Evolutionary conservation across 129 eudicot species (phyloP).

Genomic region (Smallanthus sonchifolius): DNA sequence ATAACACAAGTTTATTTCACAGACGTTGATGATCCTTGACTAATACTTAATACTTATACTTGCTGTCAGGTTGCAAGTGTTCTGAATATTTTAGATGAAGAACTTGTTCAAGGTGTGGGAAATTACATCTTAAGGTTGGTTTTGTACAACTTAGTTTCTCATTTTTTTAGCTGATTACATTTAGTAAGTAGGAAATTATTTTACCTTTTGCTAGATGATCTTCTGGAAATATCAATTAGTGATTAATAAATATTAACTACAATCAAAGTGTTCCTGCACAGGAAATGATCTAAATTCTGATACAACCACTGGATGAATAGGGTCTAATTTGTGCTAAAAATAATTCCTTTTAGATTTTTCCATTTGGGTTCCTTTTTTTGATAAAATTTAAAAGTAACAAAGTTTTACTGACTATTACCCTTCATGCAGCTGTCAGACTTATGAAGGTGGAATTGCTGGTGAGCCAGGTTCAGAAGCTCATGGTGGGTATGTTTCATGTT

Average conservation of each 20-base stretch:
- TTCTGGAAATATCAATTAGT: constrained; percentile 10
- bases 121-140: constrained; percentile 78
- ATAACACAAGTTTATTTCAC: background rate
- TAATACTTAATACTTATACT: background rate
- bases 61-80: constrained; percentile 76
- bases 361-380: background rate
- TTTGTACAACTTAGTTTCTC: background rate
- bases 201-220: background rate
- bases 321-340: background rate
- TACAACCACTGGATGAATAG: background rate
- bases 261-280: background rate
- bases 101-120: constrained; percentile 74
- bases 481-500: constrained; percentile 81
- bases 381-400: background rate
- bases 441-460: constrained; percentile 97
- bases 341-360: background rate
- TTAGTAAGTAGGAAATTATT: background rate
- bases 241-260: background rate
- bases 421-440: constrained; percentile 80
- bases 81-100: constrained; percentile 70
- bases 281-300: background rate
- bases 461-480: constrained; percentile 99
- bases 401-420: background rate
- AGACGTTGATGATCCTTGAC: background rate
- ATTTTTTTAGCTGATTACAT: background rate